These are phyloP conservation scores for Sporothrix dimorphospora DNA, from an alignment of 2,329 filamentous ascomycete genomes.

Conservation along the genomic window DNA sequence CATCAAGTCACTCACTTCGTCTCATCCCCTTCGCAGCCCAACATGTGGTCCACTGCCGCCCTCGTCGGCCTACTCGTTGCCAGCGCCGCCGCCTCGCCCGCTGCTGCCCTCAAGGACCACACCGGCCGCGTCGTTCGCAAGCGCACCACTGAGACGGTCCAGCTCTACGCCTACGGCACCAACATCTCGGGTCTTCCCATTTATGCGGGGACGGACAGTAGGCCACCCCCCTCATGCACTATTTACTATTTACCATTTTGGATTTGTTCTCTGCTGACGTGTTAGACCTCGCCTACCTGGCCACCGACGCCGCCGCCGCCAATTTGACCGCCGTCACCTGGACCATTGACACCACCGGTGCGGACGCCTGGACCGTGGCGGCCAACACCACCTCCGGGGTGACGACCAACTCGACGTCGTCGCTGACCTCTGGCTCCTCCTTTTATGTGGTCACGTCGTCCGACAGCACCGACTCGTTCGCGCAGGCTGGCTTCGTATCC, in stretches of 20 bases:
- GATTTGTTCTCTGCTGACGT: neutral
- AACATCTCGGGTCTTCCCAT: slow-evolving; percentile 8
- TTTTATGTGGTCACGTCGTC: slow-evolving; percentile 17
- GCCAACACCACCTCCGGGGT: neutral
- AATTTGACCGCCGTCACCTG: slow-evolving; percentile 26
- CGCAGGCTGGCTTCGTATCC: slow-evolving; percentile 16
- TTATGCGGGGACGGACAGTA: slow-evolving; percentile 14
- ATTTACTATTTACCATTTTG: no score
- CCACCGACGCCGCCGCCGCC: neutral
- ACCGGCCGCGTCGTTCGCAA: neutral
- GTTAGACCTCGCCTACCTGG: slow-evolving; percentile 25
- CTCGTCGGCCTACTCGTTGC: slow-evolving; percentile 12
- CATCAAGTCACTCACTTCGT: neutral
- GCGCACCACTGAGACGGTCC: slow-evolving; percentile 22
- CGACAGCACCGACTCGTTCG: neutral
- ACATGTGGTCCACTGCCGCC: neutral
- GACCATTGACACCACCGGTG: slow-evolving; percentile 26
- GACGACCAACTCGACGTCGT: neutral
- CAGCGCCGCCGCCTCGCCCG: neutral
- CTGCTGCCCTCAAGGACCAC: neutral
- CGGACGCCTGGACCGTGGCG: slow-evolving; percentile 21
- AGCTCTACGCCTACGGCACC: slow-evolving; percentile 22
- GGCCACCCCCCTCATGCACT: no score
- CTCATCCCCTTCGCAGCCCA: neutral
- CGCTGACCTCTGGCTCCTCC: neutral